A percentile compares a stretch with the other conserved stretches of the same genome.
Conservation (phyloP, 2,329 filamentous ascomycete genomes). For the Ascochyta clinopodiicola region DNA sequence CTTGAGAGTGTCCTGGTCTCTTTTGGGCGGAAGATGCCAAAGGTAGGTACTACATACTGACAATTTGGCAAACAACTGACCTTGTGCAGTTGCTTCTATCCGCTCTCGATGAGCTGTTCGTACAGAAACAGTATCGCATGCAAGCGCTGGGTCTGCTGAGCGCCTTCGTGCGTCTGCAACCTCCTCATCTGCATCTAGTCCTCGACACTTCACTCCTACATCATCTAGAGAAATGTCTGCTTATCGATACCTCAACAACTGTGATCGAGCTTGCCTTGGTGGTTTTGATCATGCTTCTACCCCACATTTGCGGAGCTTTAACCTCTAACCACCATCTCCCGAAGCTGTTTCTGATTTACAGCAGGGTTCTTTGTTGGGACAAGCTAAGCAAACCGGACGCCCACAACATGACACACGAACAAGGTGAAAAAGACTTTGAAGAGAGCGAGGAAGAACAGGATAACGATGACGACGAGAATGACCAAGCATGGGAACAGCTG, state of each 20-base stretch:
- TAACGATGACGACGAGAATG: conserved; percentile 27
- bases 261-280: conserved; percentile 78
- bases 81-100: conserved; percentile 67
- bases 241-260: conserved; percentile 78
- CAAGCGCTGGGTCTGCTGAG: conserved; percentile 71
- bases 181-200: conserved; percentile 79
- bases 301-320: conserved; percentile 77
- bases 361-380: conserved; percentile 81
- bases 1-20: conserved; percentile 60
- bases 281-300: conserved; percentile 79
- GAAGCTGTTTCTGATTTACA: conserved; percentile 81
- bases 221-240: conserved; percentile 74
- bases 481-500: conserved; percentile 68
- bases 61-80: conserved; percentile 12
- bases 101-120: conserved; percentile 69
- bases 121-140: conserved; percentile 68
- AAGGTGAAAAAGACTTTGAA: conserved; percentile 28
- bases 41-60: conserved; percentile 45
- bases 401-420: conserved; percentile 2
- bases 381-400: conserved; percentile 50
- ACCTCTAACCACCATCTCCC: conserved; percentile 67
- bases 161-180: conserved; percentile 75
- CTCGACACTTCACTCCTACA: conserved; percentile 74
- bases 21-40: conserved; percentile 73
- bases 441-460: conserved; percentile 49